A percentile compares a stretch with the other conserved stretches of the same genome.
Conservation (phyloP, 2,329 filamentous ascomycete genomes). For the Trichoderma citrinoviride region DNA sequence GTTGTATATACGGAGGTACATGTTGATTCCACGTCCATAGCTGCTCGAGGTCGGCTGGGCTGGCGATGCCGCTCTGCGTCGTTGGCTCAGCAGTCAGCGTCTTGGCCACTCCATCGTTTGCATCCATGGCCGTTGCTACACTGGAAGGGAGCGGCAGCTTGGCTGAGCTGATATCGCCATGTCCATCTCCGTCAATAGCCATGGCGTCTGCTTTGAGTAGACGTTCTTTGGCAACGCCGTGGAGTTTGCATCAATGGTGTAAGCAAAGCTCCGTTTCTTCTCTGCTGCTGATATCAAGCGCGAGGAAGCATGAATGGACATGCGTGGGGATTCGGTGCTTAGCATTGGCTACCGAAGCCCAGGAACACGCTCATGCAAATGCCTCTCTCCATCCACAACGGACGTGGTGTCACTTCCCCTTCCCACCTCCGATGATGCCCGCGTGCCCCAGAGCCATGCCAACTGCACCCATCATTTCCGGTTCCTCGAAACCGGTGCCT, state of each 20-base stretch:
- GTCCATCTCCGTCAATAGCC: constrained; percentile 7
- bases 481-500: not conserved
- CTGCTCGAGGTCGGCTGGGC: constrained; percentile 34
- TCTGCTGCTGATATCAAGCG: not conserved
- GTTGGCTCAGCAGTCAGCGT: not conserved
- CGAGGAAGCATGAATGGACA: not conserved
- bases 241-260: not conserved
- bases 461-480: not conserved
- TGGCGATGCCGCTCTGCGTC: not conserved
- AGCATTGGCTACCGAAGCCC: not conserved
- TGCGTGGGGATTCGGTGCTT: not conserved
- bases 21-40: constrained; percentile 48
- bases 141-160: not conserved
- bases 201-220: not conserved
- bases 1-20: constrained; percentile 40
- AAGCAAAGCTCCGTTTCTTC: not conserved
- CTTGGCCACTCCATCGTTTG: not conserved
- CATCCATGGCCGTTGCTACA: not conserved
- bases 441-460: not conserved
- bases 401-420: not conserved
- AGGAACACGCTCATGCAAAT: not conserved
- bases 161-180: not conserved
- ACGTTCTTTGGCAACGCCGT: not conserved
- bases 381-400: not conserved
- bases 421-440: constrained; percentile 7